These are phyloP conservation scores for Micractinium sp. DNA, from an alignment of 139 green algal genomes.

Conservation along the genomic window DNA sequence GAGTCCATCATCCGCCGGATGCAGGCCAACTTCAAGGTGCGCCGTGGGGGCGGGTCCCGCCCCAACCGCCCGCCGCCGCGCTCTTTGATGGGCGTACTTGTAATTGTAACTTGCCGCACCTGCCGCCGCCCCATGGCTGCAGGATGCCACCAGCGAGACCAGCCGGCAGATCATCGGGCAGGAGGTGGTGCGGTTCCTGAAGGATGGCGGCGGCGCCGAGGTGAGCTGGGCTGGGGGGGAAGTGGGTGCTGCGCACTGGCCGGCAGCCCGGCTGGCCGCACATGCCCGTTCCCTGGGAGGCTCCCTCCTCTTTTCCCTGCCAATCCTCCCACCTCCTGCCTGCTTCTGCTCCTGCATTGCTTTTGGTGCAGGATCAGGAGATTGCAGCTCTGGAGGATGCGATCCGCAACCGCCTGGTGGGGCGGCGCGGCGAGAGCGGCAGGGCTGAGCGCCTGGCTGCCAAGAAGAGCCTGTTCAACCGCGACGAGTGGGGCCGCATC, in stretches of 20 bases:
- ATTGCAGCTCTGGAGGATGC: conserved; percentile 18
- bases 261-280: background rate
- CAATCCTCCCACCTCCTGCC: background rate
- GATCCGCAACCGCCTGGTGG: conserved; percentile 31
- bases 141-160: conserved; percentile 1
- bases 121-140: background rate
- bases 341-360: background rate
- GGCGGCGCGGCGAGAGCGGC: conserved; percentile 10
- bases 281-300: no score
- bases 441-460: conserved; percentile 18
- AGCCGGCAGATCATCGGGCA: conserved; percentile 19
- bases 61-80: background rate
- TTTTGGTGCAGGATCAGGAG: conserved; percentile 21
- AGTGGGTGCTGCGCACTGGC: background rate
- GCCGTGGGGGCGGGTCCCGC: background rate
- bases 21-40: conserved; percentile 34
- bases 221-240: background rate
- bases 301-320: no score
- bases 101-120: no score
- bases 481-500: conserved; percentile 30
- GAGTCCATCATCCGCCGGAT: conserved; percentile 19
- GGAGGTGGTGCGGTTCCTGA: conserved; percentile 30
- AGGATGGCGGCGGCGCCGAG: conserved; percentile 12
- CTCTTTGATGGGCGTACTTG: no score
- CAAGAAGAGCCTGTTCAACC: conserved; percentile 16